A percentile compares a stretch with the other conserved stretches of the same genome.
Evolutionary conservation across 306 rosid species (phyloP).

Genomic region (Cucurbita pepo): DNA sequence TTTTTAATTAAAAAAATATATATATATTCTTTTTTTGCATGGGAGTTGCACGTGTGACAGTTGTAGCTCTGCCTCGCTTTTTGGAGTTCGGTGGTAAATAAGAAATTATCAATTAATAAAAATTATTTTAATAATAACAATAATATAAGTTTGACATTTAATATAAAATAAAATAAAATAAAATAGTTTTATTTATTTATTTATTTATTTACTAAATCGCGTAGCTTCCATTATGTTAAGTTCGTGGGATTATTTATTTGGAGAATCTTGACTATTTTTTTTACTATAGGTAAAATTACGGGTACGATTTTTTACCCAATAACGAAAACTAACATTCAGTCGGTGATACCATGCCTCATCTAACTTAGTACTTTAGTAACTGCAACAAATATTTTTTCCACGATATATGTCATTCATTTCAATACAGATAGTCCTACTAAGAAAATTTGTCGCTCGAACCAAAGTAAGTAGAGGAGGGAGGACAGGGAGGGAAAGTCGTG

Average conservation of each 20-base stretch:
- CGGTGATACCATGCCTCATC: too few species aligned
- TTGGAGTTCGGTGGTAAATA: background rate
- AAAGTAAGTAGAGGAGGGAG: background rate
- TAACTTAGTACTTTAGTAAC: too few species aligned
- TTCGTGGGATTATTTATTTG: background rate
- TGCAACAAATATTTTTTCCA: too few species aligned
- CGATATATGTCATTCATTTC: too few species aligned
- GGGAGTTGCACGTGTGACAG: background rate
- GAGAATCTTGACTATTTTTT: background rate
- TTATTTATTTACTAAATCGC: background rate
- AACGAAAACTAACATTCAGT: background rate
- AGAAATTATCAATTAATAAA: background rate
- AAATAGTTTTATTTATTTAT: background rate
- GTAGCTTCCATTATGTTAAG: background rate
- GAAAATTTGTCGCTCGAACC: too few species aligned
- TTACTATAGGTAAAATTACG: background rate
- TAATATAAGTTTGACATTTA: background rate
- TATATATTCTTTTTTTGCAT: background rate
- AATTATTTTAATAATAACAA: background rate
- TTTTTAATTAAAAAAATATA: background rate
- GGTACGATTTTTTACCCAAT: background rate
- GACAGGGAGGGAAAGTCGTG: background rate
- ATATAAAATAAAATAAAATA: too few species aligned
- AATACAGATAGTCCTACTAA: too few species aligned
- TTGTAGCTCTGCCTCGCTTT: background rate